Base-by-base conservation (phyloP, 345 rosid genomes). In the Eucalyptus fibrosa region DNA sequence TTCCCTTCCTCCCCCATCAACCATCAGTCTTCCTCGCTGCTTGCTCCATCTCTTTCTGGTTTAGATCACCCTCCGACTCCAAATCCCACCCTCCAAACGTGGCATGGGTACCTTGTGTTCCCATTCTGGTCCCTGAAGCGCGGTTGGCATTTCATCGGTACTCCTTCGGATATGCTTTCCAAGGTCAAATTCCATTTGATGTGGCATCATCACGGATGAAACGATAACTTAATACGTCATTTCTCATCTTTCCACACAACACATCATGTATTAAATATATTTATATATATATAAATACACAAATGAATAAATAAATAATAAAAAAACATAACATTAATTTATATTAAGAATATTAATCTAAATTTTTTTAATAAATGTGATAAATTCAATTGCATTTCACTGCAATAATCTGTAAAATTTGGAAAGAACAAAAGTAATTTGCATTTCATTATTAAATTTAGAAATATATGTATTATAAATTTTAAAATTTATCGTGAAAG, bases 341-440 rank as follows among this genome's bases (percentile, higher is more conserved):
- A 50, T 15, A 50, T 1, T 50, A 6, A 50, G 0, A 50, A 50
- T 50, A 50, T 15, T 50, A 50, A 50, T 50, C 0, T 1, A 50
- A 49, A 0, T 5, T 14, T 13, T 50, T 0, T 50, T 50, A 50
- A 50, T 50, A 50, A 50, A 50, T 50, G 0, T 50, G 3, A 50
- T 6, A 50, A 50, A 50, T 50, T 50, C 18, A 50, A 50, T 50
- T 50, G 0, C 2, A 49, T 13, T 47, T 12, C 5, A 47, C 0
- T 3, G 1, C 4, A 49, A 49, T 49, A 49, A 49, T 49, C 0
- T 13, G 50, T 49, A 49, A 50, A 50, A 50, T 50, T 50, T 50
- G 0, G 7, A 50, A 50, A 0, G 17, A 50, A 50, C 0, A 50
- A 16, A 16, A 1, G 1, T 50, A 50, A 50, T 15, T 0, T 1